Evolutionary conservation across 169 alveolate species (phyloP).

Genomic region (Plasmodium fragile): DNA sequence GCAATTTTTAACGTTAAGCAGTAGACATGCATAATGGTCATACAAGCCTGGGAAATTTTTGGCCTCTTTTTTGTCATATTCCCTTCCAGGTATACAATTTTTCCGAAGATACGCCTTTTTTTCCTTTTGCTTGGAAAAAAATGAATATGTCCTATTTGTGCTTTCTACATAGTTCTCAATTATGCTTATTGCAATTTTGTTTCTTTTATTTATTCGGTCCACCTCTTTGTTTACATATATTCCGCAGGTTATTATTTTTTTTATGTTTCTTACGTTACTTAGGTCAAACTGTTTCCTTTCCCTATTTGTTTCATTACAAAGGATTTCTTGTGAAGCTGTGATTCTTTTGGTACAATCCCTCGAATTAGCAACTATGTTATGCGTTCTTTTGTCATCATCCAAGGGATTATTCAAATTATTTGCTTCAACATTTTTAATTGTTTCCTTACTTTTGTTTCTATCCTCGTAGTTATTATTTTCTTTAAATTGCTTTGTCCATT

Average conservation of each 20-base stretch:
- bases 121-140: constrained; percentile 49
- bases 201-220: constrained; percentile 73
- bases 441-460: neutral
- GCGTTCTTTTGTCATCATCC: constrained; percentile 23
- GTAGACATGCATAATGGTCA: constrained; percentile 56
- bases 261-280: constrained; percentile 62
- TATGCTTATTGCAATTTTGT: constrained; percentile 62
- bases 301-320: constrained; percentile 4
- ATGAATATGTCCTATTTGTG: constrained; percentile 13
- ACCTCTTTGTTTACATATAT: constrained; percentile 60
- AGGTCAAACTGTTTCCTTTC: constrained; percentile 46
- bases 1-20: constrained; percentile 41
- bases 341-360: constrained; percentile 4
- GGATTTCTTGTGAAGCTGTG: neutral
- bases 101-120: constrained; percentile 9
- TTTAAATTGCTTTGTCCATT: constrained; percentile 2
- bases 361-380: constrained; percentile 17
- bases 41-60: constrained; percentile 27
- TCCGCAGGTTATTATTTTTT: constrained; percentile 68
- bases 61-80: constrained; percentile 8
- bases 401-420: constrained; percentile 1
- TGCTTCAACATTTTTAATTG: constrained; percentile 28
- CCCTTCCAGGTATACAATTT: constrained; percentile 7
- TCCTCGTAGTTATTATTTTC: neutral
- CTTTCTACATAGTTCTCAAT: constrained; percentile 53